Evolutionary conservation across 2,329 filamentous ascomycete genomes (phyloP).

Genomic region (Pestalotiopsis sp.): DNA sequence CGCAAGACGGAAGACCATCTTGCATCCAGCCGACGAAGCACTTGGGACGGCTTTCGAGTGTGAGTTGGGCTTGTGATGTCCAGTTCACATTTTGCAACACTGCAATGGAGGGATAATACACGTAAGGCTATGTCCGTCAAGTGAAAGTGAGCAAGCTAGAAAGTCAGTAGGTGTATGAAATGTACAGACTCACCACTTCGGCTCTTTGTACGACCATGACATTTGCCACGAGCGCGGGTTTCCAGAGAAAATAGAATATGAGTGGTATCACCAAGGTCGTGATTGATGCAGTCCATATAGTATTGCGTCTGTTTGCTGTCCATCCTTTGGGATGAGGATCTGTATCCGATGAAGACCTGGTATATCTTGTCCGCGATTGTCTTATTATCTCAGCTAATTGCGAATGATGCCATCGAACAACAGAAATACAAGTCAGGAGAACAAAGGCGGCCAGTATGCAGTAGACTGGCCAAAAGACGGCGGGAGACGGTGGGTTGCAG

Average conservation of each 20-base stretch:
- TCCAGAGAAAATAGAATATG: not conserved
- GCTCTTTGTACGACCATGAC: not conserved
- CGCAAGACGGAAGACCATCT: not conserved
- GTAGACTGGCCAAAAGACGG: not conserved
- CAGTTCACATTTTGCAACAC: not conserved
- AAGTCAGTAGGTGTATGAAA: not conserved
- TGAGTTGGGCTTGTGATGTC: not conserved
- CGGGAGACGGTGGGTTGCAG: not conserved
- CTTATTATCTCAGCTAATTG: not conserved
- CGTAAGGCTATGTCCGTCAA: not conserved
- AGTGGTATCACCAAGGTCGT: not conserved
- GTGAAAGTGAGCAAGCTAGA: not conserved
- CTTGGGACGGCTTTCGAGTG: not conserved
- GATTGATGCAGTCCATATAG: not conserved
- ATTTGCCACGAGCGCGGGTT: not conserved
- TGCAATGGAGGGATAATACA: not conserved
- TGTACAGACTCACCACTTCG: not conserved
- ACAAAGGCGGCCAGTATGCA: not conserved
- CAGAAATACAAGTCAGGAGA: not conserved
- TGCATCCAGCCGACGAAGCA: not conserved
- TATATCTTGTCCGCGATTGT: not conserved
- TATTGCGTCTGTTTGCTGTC: not conserved
- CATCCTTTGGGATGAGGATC: not conserved
- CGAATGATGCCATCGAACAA: not conserved
- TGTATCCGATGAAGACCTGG: not conserved